Evolutionary conservation across 768 basidiomycete genomes (phyloP), one percentile per base, ranked within the genome.

Genomic region (Fomitopsis pulvina): DNA sequence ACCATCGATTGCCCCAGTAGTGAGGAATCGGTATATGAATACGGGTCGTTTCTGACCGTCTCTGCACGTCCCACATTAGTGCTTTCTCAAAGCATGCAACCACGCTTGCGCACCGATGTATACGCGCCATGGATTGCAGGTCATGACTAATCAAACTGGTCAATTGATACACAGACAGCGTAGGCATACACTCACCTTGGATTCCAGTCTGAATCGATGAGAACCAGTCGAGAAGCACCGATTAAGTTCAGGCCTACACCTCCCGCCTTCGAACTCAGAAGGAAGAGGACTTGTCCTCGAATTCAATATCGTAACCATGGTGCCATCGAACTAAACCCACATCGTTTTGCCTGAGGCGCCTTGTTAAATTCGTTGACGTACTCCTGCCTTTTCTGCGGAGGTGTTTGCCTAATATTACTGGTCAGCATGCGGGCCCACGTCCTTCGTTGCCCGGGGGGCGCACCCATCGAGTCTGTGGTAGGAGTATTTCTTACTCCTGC

Each of bases 71-170:
- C 12, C 37, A 20, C 43, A 22, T 47, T 42, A 52, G 52, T 45
- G n/a, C 20, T 32, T 46, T 21, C 51, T 45, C 18, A 51, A 30
- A 38, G n/a, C 34, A 47, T n/a, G n/a, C n/a, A 27, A 27, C 4
- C 28, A 52, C 20, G 2, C 10, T 41, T 14, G 57, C 70, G 41
- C 52, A 91, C 92, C 92, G 79, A 67, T 95, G 91, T 62, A 94
- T 95, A 43, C 95, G 81, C 45, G 93, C 95, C 95, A 98, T 98
- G 1, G 96, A 86, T 66, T 99, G 96, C 16, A 93, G 66, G 68
- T 99, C 96, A 59, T 88, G 88, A 59, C 87, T 91, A 48, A 20
- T 18, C 21, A 25, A 48, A 30, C n/a, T 18, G 27, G 32, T 37
- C 18, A 45, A 47, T 39, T 22, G 44, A n/a, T 12, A 28, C 9